A percentile compares a stretch with the other conserved stretches of the same genome.
Evolutionary conservation across 257 asterid species (phyloP).

Genomic region (Solanum rostratum): DNA sequence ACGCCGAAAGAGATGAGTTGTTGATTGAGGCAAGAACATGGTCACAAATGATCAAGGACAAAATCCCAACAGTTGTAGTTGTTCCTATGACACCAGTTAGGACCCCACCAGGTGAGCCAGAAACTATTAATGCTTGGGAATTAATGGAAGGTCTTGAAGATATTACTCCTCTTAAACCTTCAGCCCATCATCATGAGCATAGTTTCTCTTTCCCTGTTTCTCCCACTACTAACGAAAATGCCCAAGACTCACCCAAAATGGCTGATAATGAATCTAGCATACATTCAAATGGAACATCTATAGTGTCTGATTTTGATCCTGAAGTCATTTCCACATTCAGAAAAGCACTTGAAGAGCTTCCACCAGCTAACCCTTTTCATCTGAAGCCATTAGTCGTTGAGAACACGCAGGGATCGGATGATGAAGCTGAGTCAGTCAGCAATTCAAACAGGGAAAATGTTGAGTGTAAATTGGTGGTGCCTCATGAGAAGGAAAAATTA

Average conservation of each 20-base stretch:
- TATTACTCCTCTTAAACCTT: slow-evolving; percentile 24
- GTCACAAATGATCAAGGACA: slow-evolving; percentile 50
- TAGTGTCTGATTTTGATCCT: slow-evolving; percentile 60
- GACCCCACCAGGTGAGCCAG: slow-evolving; percentile 66
- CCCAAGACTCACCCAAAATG: not conserved
- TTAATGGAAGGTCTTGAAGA: slow-evolving; percentile 74
- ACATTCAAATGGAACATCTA: slow-evolving; percentile 36
- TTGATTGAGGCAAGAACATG: slow-evolving; percentile 61
- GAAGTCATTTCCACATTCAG: slow-evolving; percentile 62
- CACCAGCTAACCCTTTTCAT: slow-evolving; percentile 62
- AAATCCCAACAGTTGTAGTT: slow-evolving; percentile 21
- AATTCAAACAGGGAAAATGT: not conserved
- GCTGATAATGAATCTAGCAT: slow-evolving; percentile 39
- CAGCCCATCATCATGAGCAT: slow-evolving; percentile 23
- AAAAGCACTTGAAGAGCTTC: slow-evolving; percentile 65
- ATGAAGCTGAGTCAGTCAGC: not conserved
- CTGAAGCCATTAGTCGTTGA: slow-evolving; percentile 22
- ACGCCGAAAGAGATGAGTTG: slow-evolving; percentile 30
- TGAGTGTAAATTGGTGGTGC: not conserved
- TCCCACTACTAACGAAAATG: slow-evolving; percentile 10
- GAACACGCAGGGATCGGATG: not conserved
- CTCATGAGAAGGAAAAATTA: slow-evolving; percentile 26
- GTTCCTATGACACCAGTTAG: slow-evolving; percentile 20
- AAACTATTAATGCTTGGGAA: slow-evolving; percentile 57
- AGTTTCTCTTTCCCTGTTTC: slow-evolving; percentile 56